Base-by-base conservation (phyloP, 148 eudicot genomes). In the Agrostemma githago region DNA sequence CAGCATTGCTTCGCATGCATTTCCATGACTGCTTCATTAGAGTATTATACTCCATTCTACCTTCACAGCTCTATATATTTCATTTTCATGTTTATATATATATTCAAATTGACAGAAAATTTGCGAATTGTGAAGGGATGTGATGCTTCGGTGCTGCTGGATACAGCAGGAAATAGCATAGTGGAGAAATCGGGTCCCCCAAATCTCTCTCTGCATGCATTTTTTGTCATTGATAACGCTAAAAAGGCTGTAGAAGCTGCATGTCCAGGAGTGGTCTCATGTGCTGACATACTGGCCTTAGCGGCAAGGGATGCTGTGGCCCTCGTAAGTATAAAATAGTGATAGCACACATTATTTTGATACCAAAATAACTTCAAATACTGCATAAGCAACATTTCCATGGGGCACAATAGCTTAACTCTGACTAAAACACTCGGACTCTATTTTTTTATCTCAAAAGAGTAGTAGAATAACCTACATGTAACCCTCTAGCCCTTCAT, bases 11-110 rank as follows among this genome's bases (percentile, higher is more conserved):
- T 48, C 83, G 95, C 44, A 79, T 92, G 97, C 97, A 92, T 71
- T 92, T 92, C 84, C 97, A 92, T 66, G 97, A 92, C 66, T 92
- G 97, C 72, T 92, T 92, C 82, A 72, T 92, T 43, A 84, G 97
- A 90, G 97, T 92, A 26, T 51, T 41, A 26, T 26, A 26, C 34
- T 38, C 11, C 15, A 48, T 21, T 46, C 51, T 26, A 19, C 14
- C 17, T 39, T 66, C 2, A 54, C 40, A 38, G 1, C 34, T 16
- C 19, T 43, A 64, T 40, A 6, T 40, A 53, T 26, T 11, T 21
- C 37, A 26, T 34, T 57, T 72, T 71, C 66, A 34, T 56, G 71
- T 72, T 54, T 41, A 42, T 15, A 12, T 7, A 21, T 44, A 8
- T 48, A 48, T 48, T 64, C 65, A 66, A 38, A 37, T 57, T 68